Percentiles rank a stretch among this genome's conserved stretches.
These are phyloP conservation scores for Thalassiosira hispida DNA, from an alignment of 352 stramenopile genomes.

Conservation along the genomic window DNA sequence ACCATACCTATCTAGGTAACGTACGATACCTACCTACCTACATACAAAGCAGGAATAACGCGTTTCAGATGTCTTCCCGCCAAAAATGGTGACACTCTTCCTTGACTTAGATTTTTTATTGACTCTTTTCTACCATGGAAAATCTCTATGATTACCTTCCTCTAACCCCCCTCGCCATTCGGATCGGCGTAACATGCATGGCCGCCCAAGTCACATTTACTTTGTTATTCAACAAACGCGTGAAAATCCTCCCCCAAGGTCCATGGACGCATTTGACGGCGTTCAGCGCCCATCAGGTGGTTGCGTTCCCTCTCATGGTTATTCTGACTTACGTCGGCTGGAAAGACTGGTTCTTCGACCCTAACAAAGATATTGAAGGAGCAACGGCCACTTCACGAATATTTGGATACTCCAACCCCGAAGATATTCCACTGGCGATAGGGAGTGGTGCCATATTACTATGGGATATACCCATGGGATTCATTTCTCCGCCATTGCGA, in stretches of 20 bases:
- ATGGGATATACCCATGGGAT: conserved; percentile 61
- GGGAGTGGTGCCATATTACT: conserved; percentile 49
- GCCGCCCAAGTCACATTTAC: conserved; percentile 35
- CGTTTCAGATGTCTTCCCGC: too few species aligned
- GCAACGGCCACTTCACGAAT: conserved; percentile 35
- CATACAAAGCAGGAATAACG: too few species aligned
- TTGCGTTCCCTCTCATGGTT: conserved; percentile 58
- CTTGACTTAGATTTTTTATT: too few species aligned
- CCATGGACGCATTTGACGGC: conserved; percentile 54
- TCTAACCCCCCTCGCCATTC: conserved; percentile 34
- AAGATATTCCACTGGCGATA: conserved; percentile 38
- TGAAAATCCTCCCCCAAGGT: conserved; percentile 29
- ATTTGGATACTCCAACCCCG: conserved; percentile 25
- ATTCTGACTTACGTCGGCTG: conserved; percentile 54
- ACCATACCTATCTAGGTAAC: too few species aligned
- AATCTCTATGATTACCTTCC: conserved; percentile 28
- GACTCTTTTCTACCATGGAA: too few species aligned
- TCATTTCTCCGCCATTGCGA: conserved; percentile 29
- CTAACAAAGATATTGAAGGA: neutral
- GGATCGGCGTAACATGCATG: conserved; percentile 43
- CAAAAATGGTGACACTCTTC: too few species aligned
- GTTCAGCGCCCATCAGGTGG: conserved; percentile 60
- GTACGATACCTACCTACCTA: too few species aligned
- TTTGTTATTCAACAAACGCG: conserved; percentile 38
- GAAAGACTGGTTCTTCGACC: conserved; percentile 42